Base-by-base conservation (phyloP, 306 rosid species). In the Glycine tomentella region DNA sequence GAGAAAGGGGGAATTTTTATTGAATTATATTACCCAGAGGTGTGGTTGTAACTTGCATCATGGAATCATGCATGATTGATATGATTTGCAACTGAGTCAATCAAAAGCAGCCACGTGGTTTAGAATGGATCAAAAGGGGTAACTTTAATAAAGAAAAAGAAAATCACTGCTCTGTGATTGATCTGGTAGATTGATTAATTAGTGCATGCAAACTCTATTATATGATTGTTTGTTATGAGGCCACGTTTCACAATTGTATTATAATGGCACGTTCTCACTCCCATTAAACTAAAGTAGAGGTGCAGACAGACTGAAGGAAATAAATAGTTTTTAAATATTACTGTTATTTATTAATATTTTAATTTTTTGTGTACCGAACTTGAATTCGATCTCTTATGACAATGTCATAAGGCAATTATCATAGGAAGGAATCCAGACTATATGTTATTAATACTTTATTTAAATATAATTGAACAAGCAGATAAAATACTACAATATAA, bases 31-130 rank as follows among this genome's bases (percentile, higher is more conserved):
- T 25, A 25, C 31, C 46, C 7, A 20, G 56, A 51, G 69, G 79
- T 58, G n/a, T 36, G 79, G 81, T n/a, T n/a, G n/a, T 42, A 58
- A 45, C 49, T 38, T 67, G 68, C 3, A 68, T 38, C 3, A 56
- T 55, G 25, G 49, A 16, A 20, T 66, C 25, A 65, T 65, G 80
- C 72, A 66, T 79, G 66, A 31, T 64, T 83, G 80, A 50, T 77
- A 64, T 40, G 51, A 51, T 50, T 56, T 63, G 63, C 83, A 53
- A 11, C 78, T 12, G n/a, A 58, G 76, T 57, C 76, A 73, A 45
- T 72, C 36, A 64, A 74, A 50, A 79, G 62, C 72, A 73, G 81
- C 79, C 80, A 83, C 31, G 31, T 66, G 76, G 58, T 16, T 34
- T 42, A 71, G 80, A 78, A 65, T 67, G 49, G 65, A 79, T 20